These are phyloP conservation scores for Podaxis mareebaensis DNA, from an alignment of 768 basidiomycete genomes.

Conservation along the genomic window DNA sequence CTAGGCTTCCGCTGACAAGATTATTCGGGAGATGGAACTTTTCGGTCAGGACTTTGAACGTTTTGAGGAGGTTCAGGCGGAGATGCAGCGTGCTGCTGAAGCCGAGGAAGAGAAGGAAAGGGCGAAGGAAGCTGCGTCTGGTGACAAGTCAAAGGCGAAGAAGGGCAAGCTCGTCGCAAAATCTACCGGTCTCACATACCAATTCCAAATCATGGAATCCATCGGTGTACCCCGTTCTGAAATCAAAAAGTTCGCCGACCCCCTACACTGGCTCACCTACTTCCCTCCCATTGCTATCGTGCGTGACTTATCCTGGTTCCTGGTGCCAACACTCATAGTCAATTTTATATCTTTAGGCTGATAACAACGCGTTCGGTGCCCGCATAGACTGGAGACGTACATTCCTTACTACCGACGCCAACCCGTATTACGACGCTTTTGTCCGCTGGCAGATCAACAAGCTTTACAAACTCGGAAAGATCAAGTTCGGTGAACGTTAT, in stretches of 20 bases:
- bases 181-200: constrained; percentile 90
- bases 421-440: constrained; percentile 97
- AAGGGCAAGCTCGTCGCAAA: constrained; percentile 96
- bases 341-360: constrained; percentile 33
- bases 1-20: constrained; percentile 95
- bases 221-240: constrained; percentile 86
- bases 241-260: constrained; percentile 96
- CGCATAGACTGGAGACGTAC: constrained; percentile 96
- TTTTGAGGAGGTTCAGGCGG: constrained; percentile 49
- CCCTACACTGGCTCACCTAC: constrained; percentile 88
- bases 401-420: constrained; percentile 92
- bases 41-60: constrained; percentile 89
- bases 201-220: constrained; percentile 98
- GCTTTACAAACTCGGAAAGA: constrained; percentile 80
- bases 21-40: constrained; percentile 94
- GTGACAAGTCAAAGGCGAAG: constrained; percentile 77
- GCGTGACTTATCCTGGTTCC: constrained; percentile 28
- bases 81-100: constrained; percentile 47
- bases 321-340: not conserved
- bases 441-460: constrained; percentile 99
- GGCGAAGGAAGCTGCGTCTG: constrained; percentile 39
- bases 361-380: constrained; percentile 87
- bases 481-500: constrained; percentile 98
- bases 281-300: constrained; percentile 96
- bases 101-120: constrained; percentile 47